phyloP scores from a whole-genome alignment of 2,329 filamentous ascomycete species.

The Niveomyces coronatus region DNA sequence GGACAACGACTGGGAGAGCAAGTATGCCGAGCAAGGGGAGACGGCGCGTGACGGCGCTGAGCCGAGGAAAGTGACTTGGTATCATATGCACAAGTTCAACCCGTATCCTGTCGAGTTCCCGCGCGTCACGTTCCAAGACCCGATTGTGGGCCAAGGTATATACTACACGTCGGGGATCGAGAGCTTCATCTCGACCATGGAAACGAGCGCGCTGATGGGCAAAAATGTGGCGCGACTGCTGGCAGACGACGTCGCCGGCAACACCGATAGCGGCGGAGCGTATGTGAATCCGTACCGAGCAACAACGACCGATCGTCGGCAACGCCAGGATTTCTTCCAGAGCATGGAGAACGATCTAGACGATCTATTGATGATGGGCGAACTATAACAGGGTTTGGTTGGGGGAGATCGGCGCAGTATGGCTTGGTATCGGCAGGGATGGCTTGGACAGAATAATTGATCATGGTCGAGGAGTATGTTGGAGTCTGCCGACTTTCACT shows the following conservation, averaged over 20 bases:
- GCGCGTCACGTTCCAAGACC: slow-evolving; percentile 77
- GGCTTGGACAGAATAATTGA: too few relatives aligned
- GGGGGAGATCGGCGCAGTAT: not conserved
- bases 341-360: slow-evolving; percentile 11
- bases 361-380: slow-evolving; percentile 11
- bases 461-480: too few relatives aligned
- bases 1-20: slow-evolving; percentile 34
- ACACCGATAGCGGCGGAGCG: slow-evolving; percentile 11
- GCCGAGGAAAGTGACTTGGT: slow-evolving; percentile 53
- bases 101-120: slow-evolving; percentile 82
- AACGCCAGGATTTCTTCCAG: slow-evolving; percentile 8
- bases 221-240: slow-evolving; percentile 70
- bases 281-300: slow-evolving; percentile 4
- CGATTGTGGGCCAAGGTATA: slow-evolving; percentile 53
- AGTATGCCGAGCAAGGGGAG: slow-evolving; percentile 24
- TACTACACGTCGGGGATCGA: slow-evolving; percentile 74
- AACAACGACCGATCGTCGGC: not conserved
- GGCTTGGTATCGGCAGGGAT: not conserved
- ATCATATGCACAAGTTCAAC: slow-evolving; percentile 66
- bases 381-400: slow-evolving; percentile 9
- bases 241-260: slow-evolving; percentile 43
- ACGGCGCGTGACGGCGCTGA: slow-evolving; percentile 22
- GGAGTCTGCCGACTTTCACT: too few relatives aligned
- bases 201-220: slow-evolving; percentile 87
- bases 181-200: slow-evolving; percentile 94